Evolutionary conservation across 306 rosid genomes (phyloP).

Genomic region (Cucumis sativus): DNA sequence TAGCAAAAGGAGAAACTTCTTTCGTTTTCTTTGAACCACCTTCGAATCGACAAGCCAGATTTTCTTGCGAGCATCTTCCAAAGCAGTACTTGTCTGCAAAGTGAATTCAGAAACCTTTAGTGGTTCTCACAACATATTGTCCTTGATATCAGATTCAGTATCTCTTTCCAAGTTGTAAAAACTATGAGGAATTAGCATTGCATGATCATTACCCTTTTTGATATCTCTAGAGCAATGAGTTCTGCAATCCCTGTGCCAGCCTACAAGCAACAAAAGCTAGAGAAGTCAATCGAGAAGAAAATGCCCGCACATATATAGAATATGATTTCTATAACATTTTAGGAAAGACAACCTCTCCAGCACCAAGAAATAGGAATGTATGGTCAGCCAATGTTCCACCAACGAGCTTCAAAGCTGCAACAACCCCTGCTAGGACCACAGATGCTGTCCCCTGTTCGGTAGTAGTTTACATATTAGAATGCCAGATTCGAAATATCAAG

Average conservation of each 20-base stretch:
- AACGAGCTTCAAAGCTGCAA: constrained; percentile 56
- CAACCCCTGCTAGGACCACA: constrained; percentile 84
- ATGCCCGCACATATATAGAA: too few relatives aligned
- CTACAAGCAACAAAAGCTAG: constrained; percentile 34
- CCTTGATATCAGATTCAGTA: background rate
- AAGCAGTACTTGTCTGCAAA: constrained; percentile 48
- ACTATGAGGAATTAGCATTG: background rate
- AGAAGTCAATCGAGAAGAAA: background rate
- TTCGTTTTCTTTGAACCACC: constrained; percentile 26
- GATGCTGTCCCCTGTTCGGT: constrained; percentile 79
- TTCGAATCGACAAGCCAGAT: constrained; percentile 91
- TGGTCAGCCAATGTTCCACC: constrained; percentile 74
- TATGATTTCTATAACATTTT: background rate
- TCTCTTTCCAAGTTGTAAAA: background rate
- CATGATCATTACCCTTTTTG: constrained; percentile 44
- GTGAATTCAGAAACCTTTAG: background rate
- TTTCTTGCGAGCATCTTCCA: constrained; percentile 69
- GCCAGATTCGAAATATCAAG: background rate
- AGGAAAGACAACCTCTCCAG: constrained; percentile 63
- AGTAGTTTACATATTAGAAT: background rate
- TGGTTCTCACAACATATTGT: background rate
- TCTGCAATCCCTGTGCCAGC: constrained; percentile 98
- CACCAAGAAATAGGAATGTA: constrained; percentile 80
- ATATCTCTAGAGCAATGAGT: constrained; percentile 81
- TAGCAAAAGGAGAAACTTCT: background rate